Base-by-base conservation (phyloP, 345 rosid genomes). In the Tarenaya hassleriana region DNA sequence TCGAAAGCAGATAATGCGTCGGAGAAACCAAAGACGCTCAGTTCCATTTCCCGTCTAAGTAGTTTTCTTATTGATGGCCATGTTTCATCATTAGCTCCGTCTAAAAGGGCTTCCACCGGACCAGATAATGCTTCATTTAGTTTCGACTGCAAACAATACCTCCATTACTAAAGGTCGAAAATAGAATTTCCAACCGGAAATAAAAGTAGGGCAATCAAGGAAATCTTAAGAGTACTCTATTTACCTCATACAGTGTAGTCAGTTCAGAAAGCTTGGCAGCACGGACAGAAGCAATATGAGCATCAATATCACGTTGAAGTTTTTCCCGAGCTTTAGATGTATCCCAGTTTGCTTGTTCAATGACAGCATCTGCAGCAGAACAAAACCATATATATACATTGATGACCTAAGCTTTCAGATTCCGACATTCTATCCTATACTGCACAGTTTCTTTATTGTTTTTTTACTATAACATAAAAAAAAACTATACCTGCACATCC, bases 261-360 rank as follows among this genome's bases (percentile, higher is more conserved):
- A 86, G 72, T 64, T 94, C 99, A 44, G 86, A 71, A 56, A 94
- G 76, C 73, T 88, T 88, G 34, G 85, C 77, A 63, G 76, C 72
- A 51, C 85, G 88, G 52, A 94, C 92, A 41, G 85, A 72, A 63
- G 81, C 78, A 70, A 86, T 67, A 69, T 94, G 95, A 3, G 78
- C 86, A 68, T 94, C 94, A 34, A 94, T 71, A 62, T 88, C 99
- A 58, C 83, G 99, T 56, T 54, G 68, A 69, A 94, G 84, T 68
- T 83, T 86, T 55, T 88, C 97, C 58, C 73, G 69, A 16, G 42
- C 73, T 77, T 82, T 94, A 56, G 86, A 73, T 34, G 84, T 67
- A 73, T 88, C 96, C 99, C 99, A 94, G 7, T 80, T 77, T 65
- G 99, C 95, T 83, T 73, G 84, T 69, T 73, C 80, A 75, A 94